phyloP scores from a whole-genome alignment of 805 yeast genomes.

The Teunomyces stri region DNA sequence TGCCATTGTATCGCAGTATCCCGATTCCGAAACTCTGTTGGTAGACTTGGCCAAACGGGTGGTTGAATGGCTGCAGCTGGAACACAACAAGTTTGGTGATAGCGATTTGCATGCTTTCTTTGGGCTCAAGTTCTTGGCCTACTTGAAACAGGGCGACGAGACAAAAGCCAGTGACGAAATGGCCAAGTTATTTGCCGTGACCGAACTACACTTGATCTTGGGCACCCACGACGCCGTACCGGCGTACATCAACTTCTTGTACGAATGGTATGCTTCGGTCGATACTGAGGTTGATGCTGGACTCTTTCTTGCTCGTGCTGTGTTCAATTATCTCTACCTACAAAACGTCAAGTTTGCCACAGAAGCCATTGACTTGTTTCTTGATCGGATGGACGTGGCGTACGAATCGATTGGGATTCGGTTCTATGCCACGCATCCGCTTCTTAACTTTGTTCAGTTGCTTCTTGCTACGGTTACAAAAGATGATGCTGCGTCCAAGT shows the following conservation, averaged over 20 bases:
- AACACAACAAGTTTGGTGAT: slow-evolving; percentile 60
- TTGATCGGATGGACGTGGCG: slow-evolving; percentile 12
- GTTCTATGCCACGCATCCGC: slow-evolving; percentile 37
- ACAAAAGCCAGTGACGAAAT: slow-evolving; percentile 22
- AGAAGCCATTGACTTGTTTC: slow-evolving; percentile 25
- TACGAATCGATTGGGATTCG: slow-evolving; percentile 18
- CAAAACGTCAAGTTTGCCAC: slow-evolving; percentile 62
- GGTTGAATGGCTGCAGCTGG: slow-evolving; percentile 62
- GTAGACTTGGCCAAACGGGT: slow-evolving; percentile 65
- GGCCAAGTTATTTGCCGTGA: slow-evolving; percentile 50
- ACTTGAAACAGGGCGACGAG: slow-evolving; percentile 15
- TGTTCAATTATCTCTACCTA: slow-evolving; percentile 70
- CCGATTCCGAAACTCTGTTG: slow-evolving; percentile 47
- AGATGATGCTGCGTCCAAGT: slow-evolving; percentile 39
- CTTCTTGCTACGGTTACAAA: slow-evolving; percentile 55
- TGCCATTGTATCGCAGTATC: slow-evolving; percentile 45
- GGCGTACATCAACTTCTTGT: slow-evolving; percentile 43
- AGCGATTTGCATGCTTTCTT: slow-evolving; percentile 69
- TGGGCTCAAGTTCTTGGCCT: slow-evolving; percentile 61
- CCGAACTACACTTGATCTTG: slow-evolving; percentile 69
- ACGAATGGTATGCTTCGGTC: slow-evolving; percentile 30
- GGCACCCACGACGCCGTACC: slow-evolving; percentile 58
- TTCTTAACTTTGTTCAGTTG: slow-evolving; percentile 69
- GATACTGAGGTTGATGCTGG: slow-evolving; percentile 30
- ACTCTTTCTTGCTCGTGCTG: slow-evolving; percentile 50